Percentiles rank a stretch among this genome's conserved stretches.
Evolutionary conservation across 176 grass and related monocot species (phyloP).

Genomic region (Musa troglodytarum): DNA sequence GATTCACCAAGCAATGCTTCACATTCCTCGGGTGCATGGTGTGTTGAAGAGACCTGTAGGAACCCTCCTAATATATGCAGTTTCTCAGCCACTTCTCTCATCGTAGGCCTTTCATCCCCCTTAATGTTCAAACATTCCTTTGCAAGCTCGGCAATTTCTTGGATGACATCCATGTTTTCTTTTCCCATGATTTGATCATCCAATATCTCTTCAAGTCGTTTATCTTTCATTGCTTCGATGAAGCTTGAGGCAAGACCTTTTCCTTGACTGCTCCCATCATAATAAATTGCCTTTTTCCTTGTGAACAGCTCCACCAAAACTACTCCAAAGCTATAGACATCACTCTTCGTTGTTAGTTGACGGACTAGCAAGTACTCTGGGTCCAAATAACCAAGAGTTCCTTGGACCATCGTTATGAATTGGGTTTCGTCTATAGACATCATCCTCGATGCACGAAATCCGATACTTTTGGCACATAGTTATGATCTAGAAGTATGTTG

Average conservation of each 20-base stretch:
- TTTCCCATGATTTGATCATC: slow-evolving; percentile 34
- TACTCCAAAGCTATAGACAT: slow-evolving; percentile 65
- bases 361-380: slow-evolving; percentile 44
- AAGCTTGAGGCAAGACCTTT: slow-evolving; percentile 35
- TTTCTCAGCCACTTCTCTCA: slow-evolving; percentile 56
- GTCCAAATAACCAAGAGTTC: slow-evolving; percentile 59
- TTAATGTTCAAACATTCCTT: slow-evolving; percentile 46
- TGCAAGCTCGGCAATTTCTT: slow-evolving; percentile 36
- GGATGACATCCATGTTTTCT: slow-evolving; percentile 21
- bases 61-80: slow-evolving; percentile 18
- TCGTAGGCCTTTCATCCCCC: slow-evolving; percentile 48
- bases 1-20: slow-evolving; percentile 39
- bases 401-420: slow-evolving; percentile 53
- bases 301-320: slow-evolving; percentile 54
- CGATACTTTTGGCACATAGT: slow-evolving; percentile 40
- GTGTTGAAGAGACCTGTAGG: background rate
- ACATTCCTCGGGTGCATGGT: slow-evolving; percentile 21
- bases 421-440: slow-evolving; percentile 37
- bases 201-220: slow-evolving; percentile 33
- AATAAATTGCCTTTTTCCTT: slow-evolving; percentile 1
- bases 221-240: slow-evolving; percentile 22
- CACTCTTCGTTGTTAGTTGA: slow-evolving; percentile 38
- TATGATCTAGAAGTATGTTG: slow-evolving; percentile 49
- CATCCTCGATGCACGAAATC: slow-evolving; percentile 50
- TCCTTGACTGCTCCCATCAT: no score